A percentile compares a stretch with the other conserved stretches of the same genome.
These are phyloP conservation scores for Leptographium lundbergii DNA, from an alignment of 2,329 filamentous ascomycete genomes.

Conservation along the genomic window DNA sequence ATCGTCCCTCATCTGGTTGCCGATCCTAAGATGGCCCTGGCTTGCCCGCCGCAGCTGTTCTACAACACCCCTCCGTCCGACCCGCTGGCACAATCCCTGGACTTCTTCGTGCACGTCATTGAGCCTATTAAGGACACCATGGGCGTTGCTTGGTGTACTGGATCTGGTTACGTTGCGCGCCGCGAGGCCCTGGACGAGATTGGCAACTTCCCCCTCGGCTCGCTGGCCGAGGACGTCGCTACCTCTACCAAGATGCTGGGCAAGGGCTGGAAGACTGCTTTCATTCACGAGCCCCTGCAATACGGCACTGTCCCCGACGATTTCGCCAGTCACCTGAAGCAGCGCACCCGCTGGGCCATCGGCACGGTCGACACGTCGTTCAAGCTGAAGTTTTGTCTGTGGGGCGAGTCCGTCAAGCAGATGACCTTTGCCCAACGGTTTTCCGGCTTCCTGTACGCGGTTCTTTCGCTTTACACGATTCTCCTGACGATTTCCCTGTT, in stretches of 20 bases:
- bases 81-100: slow-evolving; percentile 42
- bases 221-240: slow-evolving; percentile 46
- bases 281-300: slow-evolving; percentile 45
- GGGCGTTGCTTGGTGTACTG: slow-evolving; percentile 46
- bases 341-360: slow-evolving; percentile 40
- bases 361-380: slow-evolving; percentile 44
- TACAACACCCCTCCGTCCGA: slow-evolving; percentile 48
- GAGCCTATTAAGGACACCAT: slow-evolving; percentile 35
- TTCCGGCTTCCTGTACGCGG: slow-evolving; percentile 43
- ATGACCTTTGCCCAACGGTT: slow-evolving; percentile 45
- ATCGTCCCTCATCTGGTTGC: slow-evolving; percentile 42
- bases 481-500: slow-evolving; percentile 27
- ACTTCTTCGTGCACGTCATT: slow-evolving; percentile 42
- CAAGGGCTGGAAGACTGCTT: slow-evolving; percentile 48
- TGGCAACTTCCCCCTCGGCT: slow-evolving; percentile 48
- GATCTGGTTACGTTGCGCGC: slow-evolving; percentile 47
- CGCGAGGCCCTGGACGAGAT: slow-evolving; percentile 46
- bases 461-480: slow-evolving; percentile 42
- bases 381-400: slow-evolving; percentile 47
- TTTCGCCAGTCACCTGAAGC: slow-evolving; percentile 39
- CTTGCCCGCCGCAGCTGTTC: slow-evolving; percentile 47
- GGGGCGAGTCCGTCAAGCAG: slow-evolving; percentile 33
- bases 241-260: slow-evolving; percentile 46
- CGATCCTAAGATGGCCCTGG: slow-evolving; percentile 42
- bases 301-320: slow-evolving; percentile 46